Evolutionary conservation across 148 eudicot species (phyloP), one percentile per base, ranked within the genome.

Genomic region (Camellia granthamiana): DNA sequence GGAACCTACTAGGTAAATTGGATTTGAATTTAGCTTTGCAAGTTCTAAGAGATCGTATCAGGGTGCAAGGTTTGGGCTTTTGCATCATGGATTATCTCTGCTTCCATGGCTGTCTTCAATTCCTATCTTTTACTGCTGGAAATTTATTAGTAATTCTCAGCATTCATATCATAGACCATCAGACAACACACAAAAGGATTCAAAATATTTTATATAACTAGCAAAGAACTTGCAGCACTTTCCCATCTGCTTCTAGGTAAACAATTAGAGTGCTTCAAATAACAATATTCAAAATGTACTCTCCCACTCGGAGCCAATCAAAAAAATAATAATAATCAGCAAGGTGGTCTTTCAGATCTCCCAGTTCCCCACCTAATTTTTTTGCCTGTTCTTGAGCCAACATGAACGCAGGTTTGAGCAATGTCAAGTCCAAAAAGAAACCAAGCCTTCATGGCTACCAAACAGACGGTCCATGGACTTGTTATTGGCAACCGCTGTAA

Each of bases 401-500:
- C 2, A 72, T 10, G 46, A n/a, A 47, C 0, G 51, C 15, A 62
- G 16, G 3, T 3, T 19, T 4, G 19, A 54, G 74, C 58, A 21
- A 54, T 52, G 56, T 49, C 6, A 7, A 16, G 11, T 47, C 14
- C 21, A 30, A 77, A 63, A 46, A 1, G 69, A 21, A 15, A 44
- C 38, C 0, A 16, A 61, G 38, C 56, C 69, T n/a, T 47, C 18
- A 4, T 4, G 13, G 55, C 10, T 19, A 52, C 47, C 51, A 76
- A 60, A 61, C 61, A 10, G 23, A n/a, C 8, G 9, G 38, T 42
- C 52, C 9, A 52, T 2, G 16, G 72, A 73, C n/a, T 64, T 14
- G 55, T n/a, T 41, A 59, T 30, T 19, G 69, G 85, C 84, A 94
- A 81, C 99, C 99, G 55, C 98, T 97, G 79, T 94, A 94, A 42